A percentile compares a stretch with the other conserved stretches of the same genome.
Evolutionary conservation across 495 filamentous ascomycete species (phyloP).

Genomic region (Alectoria sarmentosa): DNA sequence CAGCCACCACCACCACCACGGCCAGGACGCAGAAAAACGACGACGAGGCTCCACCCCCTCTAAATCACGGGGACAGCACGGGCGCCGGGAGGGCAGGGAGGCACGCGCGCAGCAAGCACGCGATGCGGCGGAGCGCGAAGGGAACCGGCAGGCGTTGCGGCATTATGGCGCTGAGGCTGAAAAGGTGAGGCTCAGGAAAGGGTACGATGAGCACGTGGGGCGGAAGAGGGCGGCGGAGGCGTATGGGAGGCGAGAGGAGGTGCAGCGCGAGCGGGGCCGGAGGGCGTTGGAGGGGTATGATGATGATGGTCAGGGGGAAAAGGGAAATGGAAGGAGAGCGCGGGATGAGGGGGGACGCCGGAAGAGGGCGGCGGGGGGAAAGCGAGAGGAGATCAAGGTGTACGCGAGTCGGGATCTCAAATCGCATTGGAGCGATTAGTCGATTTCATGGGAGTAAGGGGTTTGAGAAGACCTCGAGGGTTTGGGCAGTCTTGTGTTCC

Average conservation of each 20-base stretch:
- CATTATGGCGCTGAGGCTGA: background rate
- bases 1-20: background rate
- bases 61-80: background rate
- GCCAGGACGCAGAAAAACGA: background rate
- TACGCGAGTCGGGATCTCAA: conserved; percentile 2
- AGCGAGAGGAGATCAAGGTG: background rate
- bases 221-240: background rate
- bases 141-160: background rate
- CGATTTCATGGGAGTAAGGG: background rate
- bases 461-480: background rate
- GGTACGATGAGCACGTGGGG: background rate
- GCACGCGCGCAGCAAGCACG: background rate
- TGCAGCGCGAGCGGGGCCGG: background rate
- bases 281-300: background rate
- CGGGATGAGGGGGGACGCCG: background rate
- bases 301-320: background rate
- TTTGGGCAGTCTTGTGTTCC: background rate
- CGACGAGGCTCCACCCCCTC: background rate
- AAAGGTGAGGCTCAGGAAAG: background rate
- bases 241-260: background rate
- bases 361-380: background rate
- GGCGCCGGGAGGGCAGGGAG: background rate
- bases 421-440: background rate
- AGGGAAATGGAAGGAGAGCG: background rate
- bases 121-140: background rate